A percentile compares a stretch with the other conserved stretches of the same genome.
Evolutionary conservation across 305 asterid genomes (phyloP).

Genomic region (Andrographis paniculata): DNA sequence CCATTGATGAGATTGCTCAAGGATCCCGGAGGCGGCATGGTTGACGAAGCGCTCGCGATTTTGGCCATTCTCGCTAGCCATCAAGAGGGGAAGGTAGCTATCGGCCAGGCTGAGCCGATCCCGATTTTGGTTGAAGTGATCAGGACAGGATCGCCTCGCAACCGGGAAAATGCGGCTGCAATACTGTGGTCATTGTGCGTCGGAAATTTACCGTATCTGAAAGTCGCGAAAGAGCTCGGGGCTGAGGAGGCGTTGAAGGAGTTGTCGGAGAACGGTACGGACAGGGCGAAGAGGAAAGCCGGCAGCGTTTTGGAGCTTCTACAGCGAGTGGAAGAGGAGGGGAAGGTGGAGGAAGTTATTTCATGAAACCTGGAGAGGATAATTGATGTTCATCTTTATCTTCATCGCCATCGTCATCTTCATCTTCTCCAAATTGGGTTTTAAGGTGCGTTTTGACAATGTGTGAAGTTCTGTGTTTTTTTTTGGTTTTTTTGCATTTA

Average conservation of each 20-base stretch:
- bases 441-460: no score
- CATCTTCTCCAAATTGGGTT: no score
- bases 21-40: slow-evolving; percentile 91
- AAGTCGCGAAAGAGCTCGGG: slow-evolving; percentile 59
- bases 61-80: slow-evolving; percentile 81
- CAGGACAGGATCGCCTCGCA: slow-evolving; percentile 72
- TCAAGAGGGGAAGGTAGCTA: slow-evolving; percentile 71
- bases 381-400: no score
- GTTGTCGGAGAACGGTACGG: slow-evolving; percentile 74
- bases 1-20: slow-evolving; percentile 62
- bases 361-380: no score
- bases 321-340: slow-evolving; percentile 35
- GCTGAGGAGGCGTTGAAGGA: slow-evolving; percentile 80
- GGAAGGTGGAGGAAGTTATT: slow-evolving; percentile 40
- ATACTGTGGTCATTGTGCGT: slow-evolving; percentile 74
- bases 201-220: slow-evolving; percentile 38
- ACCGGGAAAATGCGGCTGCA: slow-evolving; percentile 83
- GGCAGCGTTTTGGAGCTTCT: slow-evolving; percentile 71
- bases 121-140: slow-evolving; percentile 61
- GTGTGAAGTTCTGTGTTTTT: no score
- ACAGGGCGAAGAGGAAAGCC: slow-evolving; percentile 90
- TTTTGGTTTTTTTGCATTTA: no score
- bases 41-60: slow-evolving; percentile 86
- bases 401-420: no score
- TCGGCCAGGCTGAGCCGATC: slow-evolving; percentile 63